Evolutionary conservation across 345 rosid genomes (phyloP), one percentile per base, ranked within the genome.

Genomic region (Salix suchowensis): DNA sequence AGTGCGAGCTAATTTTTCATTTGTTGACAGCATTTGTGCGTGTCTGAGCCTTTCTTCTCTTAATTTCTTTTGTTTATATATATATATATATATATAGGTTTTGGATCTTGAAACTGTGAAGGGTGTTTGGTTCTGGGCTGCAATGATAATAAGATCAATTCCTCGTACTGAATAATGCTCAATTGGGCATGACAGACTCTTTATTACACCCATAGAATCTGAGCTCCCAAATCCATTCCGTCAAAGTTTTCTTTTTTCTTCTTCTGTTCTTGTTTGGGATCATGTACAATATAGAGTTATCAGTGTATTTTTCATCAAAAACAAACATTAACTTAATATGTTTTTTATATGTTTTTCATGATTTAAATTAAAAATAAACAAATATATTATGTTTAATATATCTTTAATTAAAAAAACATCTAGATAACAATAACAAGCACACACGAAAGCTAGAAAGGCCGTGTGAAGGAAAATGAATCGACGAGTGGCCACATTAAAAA

Each of bases 1-100:
- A 26, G 54, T 32, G 39, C 50, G n/a, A 39, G 32, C 34, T 64
- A 46, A 23, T 2, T 32, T 28, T 7, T 15, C 44, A 48, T 58
- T 55, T 86, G 89, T 84, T 84, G 87, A 86, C 86, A 13, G 86
- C 67, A 39, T 84, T 86, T 86, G 73, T 86, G 89, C 89, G 86
- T 86, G 86, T 84, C 89, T 86, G 89, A 86, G 89, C 82, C 87
- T 58, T n/a, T 39, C 18, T 75, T 19, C 14, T 18, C 1, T 24
- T 44, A 9, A 1, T 21, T 28, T 15, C 5, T 3, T 3, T 4
- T 34, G 6, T 34, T 4, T 32, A 32, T 32, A 32, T 32, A 32
- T 32, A 32, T 32, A 32, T n/a, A n/a, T n/a, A n/a, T n/a, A n/a
- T n/a, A n/a, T n/a, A 4, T 62, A 8, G 21, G 15, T 61, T 23